Percentiles rank a stretch among this genome's conserved stretches.
Conservation (phyloP, 2,329 filamentous ascomycete species). For the Fusarium sp. region DNA sequence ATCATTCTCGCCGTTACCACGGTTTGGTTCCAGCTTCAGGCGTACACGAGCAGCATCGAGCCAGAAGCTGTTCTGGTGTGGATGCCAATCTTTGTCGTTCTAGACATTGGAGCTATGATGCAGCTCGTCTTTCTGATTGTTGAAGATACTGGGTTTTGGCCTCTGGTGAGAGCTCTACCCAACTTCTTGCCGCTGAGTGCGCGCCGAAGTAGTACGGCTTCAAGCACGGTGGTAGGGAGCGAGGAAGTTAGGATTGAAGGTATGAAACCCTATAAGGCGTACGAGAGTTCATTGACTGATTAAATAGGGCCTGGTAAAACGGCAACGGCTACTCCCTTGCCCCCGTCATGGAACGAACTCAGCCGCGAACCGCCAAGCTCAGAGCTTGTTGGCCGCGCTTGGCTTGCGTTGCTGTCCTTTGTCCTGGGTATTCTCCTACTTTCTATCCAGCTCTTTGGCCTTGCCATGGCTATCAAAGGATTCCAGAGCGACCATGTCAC, state of each 20-base stretch:
- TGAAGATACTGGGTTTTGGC: neutral
- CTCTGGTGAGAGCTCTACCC: neutral
- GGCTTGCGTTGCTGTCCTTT: neutral
- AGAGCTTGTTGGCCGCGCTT: conserved; percentile 1
- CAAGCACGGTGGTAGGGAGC: neutral
- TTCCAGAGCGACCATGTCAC: neutral
- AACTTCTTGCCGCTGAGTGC: neutral
- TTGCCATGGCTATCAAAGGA: neutral
- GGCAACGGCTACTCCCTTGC: neutral
- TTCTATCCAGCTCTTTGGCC: neutral
- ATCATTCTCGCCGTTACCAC: conserved; percentile 2
- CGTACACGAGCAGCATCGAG: conserved; percentile 1
- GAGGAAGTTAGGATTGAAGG: neutral
- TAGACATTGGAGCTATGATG: conserved; percentile 5
- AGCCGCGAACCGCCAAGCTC: neutral
- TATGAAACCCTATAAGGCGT: neutral
- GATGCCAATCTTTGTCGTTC: conserved; percentile 6
- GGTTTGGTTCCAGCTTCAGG: conserved; percentile 2
- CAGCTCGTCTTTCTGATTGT: conserved; percentile 1
- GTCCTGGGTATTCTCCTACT: neutral
- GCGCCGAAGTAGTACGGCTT: neutral
- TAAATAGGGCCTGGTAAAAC: neutral
- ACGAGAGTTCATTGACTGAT: neutral
- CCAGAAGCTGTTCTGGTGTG: conserved; percentile 1
- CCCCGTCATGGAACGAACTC: neutral